These are phyloP conservation scores for Metschnikowia cerradonensis DNA, from an alignment of 805 yeast species.

Conservation along the genomic window DNA sequence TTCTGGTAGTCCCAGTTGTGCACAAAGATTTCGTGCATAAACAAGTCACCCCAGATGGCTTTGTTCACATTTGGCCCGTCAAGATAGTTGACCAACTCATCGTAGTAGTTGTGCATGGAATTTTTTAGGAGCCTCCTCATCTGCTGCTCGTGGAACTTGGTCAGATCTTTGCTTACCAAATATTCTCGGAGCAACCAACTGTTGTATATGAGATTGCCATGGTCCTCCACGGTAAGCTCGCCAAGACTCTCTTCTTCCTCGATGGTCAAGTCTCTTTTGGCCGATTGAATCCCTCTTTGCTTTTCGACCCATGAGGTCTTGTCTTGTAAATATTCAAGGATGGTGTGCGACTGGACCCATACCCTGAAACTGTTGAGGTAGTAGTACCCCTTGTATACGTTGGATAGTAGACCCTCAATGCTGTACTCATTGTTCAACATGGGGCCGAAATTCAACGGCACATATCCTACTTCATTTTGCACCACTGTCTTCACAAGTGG, in stretches of 20 bases:
- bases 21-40: constrained; percentile 19
- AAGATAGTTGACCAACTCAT: constrained; percentile 4
- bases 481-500: constrained; percentile 16
- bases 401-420: constrained; percentile 5
- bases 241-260: constrained; percentile 9
- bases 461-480: constrained; percentile 24
- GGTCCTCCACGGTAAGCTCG: constrained; percentile 21
- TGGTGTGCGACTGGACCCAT: constrained; percentile 16
- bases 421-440: constrained; percentile 29
- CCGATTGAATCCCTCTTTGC: constrained; percentile 1
- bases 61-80: constrained; percentile 13
- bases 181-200: constrained; percentile 25
- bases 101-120: constrained; percentile 4
- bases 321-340: constrained; percentile 25
- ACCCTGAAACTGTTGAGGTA: constrained; percentile 11
- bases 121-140: constrained; percentile 14
- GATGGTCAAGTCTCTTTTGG: not conserved
- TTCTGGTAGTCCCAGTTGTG: constrained; percentile 23
- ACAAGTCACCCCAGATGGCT: constrained; percentile 27
- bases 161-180: constrained; percentile 19
- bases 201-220: constrained; percentile 24
- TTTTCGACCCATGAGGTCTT: constrained; percentile 23
- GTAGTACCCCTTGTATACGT: constrained; percentile 2
- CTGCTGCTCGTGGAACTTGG: constrained; percentile 29
- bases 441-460: constrained; percentile 27